Conservation (phyloP, 108 stramenopile genomes). For the Nitzschia inconspicua region DNA sequence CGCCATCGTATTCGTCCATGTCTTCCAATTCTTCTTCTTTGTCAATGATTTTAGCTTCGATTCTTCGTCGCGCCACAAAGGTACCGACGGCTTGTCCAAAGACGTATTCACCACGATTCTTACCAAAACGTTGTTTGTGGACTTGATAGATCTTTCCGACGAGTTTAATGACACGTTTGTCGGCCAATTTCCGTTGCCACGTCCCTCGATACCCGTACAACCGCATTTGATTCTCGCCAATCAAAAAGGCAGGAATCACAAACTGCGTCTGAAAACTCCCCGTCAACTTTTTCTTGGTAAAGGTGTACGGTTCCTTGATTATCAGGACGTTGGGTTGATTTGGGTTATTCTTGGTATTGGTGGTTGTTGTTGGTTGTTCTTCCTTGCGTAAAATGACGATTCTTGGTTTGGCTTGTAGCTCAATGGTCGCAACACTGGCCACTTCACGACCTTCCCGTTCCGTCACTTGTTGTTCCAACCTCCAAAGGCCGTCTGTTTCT, state of each 20-base stretch:
- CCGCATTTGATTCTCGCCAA: slow-evolving; percentile 28
- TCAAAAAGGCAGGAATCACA: slow-evolving; percentile 44
- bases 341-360: slow-evolving; percentile 13
- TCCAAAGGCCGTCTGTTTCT: slow-evolving; percentile 44
- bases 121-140: slow-evolving; percentile 20
- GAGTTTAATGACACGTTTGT: slow-evolving; percentile 40
- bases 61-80: slow-evolving; percentile 42
- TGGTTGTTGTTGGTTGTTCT: not conserved
- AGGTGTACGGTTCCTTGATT: slow-evolving; percentile 9
- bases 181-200: slow-evolving; percentile 47
- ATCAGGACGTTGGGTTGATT: slow-evolving; percentile 2
- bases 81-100: slow-evolving; percentile 33
- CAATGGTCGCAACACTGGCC: slow-evolving; percentile 42
- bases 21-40: slow-evolving; percentile 12
- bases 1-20: slow-evolving; percentile 6
- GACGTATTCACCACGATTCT: slow-evolving; percentile 13
- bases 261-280: slow-evolving; percentile 34
- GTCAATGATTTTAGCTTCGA: no score
- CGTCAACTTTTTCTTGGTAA: slow-evolving; percentile 18
- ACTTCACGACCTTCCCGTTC: slow-evolving; percentile 1
- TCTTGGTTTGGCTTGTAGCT: slow-evolving; percentile 23
- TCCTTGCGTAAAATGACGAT: slow-evolving; percentile 8
- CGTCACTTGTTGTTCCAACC: slow-evolving; percentile 49
- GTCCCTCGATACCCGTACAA: slow-evolving; percentile 37
- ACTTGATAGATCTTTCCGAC: slow-evolving; percentile 47